Evolutionary conservation across 495 filamentous ascomycete genomes (phyloP).

Genomic region (Xylaria castorea): DNA sequence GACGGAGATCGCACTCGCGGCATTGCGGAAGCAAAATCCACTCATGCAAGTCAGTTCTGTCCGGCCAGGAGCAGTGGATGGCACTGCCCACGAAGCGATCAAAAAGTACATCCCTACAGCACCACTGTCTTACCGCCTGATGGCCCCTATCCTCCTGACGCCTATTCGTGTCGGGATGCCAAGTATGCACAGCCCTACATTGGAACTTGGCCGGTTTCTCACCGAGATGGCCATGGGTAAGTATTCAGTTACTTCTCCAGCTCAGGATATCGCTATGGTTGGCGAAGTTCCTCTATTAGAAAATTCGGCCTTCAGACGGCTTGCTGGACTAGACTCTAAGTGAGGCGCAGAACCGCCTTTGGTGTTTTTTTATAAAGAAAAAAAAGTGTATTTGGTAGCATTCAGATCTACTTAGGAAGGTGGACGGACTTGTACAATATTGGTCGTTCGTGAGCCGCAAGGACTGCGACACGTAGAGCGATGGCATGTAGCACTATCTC

Average conservation of each 20-base stretch:
- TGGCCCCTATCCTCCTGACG: conserved; percentile 33
- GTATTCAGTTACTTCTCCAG: conserved; percentile 29
- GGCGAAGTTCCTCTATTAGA: conserved; percentile 39
- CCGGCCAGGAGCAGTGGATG: conserved; percentile 62
- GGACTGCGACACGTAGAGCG: neutral
- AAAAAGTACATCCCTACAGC: conserved; percentile 51
- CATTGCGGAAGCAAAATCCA: conserved; percentile 46
- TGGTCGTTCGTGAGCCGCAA: neutral
- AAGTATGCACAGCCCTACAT: conserved; percentile 51
- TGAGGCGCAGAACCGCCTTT: too few relatives aligned
- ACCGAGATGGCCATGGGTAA: conserved; percentile 66
- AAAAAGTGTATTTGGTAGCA: neutral
- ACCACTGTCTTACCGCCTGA: conserved; percentile 14
- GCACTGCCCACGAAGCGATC: conserved; percentile 54
- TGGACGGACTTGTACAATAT: neutral
- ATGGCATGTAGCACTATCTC: neutral
- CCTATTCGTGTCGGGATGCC: conserved; percentile 23
- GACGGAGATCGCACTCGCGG: conserved; percentile 61
- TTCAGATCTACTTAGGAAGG: neutral
- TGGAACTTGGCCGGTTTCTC: conserved; percentile 46
- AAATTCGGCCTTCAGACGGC: conserved; percentile 37
- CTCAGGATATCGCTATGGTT: conserved; percentile 36
- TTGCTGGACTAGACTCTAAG: conserved; percentile 28
- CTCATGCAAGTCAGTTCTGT: conserved; percentile 57
- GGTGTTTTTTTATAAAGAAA: neutral